Conservation (phyloP, 768 basidiomycete species). For the Phaeolepiota aurea region DNA sequence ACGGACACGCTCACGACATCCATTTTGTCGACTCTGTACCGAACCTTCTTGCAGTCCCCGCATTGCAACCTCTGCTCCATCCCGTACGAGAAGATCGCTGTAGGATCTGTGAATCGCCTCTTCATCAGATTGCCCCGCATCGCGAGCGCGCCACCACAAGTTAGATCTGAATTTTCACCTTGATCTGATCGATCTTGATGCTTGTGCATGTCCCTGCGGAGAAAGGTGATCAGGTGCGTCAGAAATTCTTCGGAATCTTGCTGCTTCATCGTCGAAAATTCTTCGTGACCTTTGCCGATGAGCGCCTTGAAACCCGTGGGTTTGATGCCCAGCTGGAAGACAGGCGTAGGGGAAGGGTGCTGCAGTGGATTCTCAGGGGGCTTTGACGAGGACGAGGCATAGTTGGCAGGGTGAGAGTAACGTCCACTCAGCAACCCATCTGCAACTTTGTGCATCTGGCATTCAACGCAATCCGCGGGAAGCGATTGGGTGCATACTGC, state of each 20-base stretch:
- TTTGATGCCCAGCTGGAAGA: constrained; percentile 79
- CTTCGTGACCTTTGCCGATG: constrained; percentile 86
- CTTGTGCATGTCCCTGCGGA: constrained; percentile 61
- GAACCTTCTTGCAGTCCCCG: constrained; percentile 63
- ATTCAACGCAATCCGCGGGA: constrained; percentile 86
- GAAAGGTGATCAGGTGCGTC: constrained; percentile 62
- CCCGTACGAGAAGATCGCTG: constrained; percentile 70
- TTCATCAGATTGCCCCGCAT: neutral
- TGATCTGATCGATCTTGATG: constrained; percentile 25
- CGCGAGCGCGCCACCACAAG: neutral
- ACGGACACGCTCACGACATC: constrained; percentile 81
- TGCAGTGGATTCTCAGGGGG: constrained; percentile 8
- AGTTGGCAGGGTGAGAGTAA: constrained; percentile 60
- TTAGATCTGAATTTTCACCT: constrained; percentile 13
- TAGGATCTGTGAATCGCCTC: constrained; percentile 43
- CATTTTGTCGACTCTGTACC: constrained; percentile 69
- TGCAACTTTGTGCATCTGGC: constrained; percentile 88
- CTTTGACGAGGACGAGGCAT: constrained; percentile 1
- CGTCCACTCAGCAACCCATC: constrained; percentile 92
- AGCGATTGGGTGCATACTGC: constrained; percentile 52
- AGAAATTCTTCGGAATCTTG: constrained; percentile 97
- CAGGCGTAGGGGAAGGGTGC: constrained; percentile 28
- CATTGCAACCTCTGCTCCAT: constrained; percentile 88
- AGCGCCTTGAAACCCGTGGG: constrained; percentile 83
- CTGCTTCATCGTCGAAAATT: constrained; percentile 94